These are phyloP conservation scores for Hapsidospora chrysogenum DNA, from an alignment of 495 filamentous ascomycete species.

Conservation along the genomic window DNA sequence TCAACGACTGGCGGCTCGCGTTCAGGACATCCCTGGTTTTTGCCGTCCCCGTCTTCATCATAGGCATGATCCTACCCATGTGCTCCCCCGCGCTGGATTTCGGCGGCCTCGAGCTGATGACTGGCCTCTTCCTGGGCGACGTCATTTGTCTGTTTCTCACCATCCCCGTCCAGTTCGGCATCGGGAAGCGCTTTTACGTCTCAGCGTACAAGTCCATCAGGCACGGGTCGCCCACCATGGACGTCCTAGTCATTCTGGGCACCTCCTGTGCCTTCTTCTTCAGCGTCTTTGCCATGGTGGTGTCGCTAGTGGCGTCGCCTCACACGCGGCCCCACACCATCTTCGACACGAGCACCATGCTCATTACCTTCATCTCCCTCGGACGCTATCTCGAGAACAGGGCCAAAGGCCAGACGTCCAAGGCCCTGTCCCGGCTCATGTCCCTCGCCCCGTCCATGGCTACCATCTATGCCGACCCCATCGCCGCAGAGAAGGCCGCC, in stretches of 20 bases:
- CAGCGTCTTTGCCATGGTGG: conserved; percentile 73
- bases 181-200: conserved; percentile 82
- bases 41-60: conserved; percentile 80
- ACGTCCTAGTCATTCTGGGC: conserved; percentile 84
- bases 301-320: conserved; percentile 51
- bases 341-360: conserved; percentile 97
- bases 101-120: conserved; percentile 43
- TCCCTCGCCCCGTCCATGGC: conserved; percentile 91
- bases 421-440: conserved; percentile 89
- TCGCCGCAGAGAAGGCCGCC: conserved; percentile 77
- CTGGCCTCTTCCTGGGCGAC: conserved; percentile 78
- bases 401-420: conserved; percentile 93
- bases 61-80: conserved; percentile 87
- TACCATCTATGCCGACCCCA: conserved; percentile 93
- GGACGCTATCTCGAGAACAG: conserved; percentile 88
- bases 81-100: conserved; percentile 53
- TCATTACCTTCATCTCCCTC: conserved; percentile 90
- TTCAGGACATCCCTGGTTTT: conserved; percentile 63
- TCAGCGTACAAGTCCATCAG: conserved; percentile 81
- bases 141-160: conserved; percentile 68
- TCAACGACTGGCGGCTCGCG: conserved; percentile 74
- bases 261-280: conserved; percentile 98
- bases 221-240: conserved; percentile 90
- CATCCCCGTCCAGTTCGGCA: conserved; percentile 89
- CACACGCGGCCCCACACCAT: conserved; percentile 71